phyloP scores from a whole-genome alignment of 768 basidiomycete genomes.

The Udeniomyces megalosporus region DNA sequence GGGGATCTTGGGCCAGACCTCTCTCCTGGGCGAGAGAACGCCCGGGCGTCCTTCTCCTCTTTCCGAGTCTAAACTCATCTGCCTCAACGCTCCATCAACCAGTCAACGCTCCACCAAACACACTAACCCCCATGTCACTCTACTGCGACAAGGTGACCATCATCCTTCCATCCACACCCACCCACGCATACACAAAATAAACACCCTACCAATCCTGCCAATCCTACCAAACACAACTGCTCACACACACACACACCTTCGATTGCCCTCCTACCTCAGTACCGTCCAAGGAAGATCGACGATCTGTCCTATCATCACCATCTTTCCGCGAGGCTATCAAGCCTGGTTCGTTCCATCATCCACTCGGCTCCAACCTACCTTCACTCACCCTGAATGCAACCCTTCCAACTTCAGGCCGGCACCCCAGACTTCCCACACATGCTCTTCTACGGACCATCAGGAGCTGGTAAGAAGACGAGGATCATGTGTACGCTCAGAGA shows the following conservation, averaged over 20 bases:
- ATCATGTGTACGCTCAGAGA: conserved; percentile 77
- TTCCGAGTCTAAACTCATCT: no score
- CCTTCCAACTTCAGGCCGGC: conserved; percentile 57
- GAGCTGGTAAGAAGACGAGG: conserved; percentile 94
- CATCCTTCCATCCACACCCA: not conserved
- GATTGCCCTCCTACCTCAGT: conserved; percentile 35
- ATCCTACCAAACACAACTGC: no score
- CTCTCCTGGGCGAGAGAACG: no score
- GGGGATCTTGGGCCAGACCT: no score
- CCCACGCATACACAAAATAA: no score
- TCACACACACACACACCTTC: not conserved
- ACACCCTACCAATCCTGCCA: no score
- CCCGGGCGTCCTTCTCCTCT: no score
- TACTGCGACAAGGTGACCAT: conserved; percentile 40
- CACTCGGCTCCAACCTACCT: conserved; percentile 58
- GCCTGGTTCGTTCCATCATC: conserved; percentile 40
- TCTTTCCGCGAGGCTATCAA: conserved; percentile 61
- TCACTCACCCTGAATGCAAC: no score
- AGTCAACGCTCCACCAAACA: not conserved
- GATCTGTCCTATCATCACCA: conserved; percentile 74
- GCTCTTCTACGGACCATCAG: conserved; percentile 92
- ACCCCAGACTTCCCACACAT: conserved; percentile 94
- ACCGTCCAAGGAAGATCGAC: conserved; percentile 67
- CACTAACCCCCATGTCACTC: conserved; percentile 30
- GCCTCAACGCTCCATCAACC: no score